Evolutionary conservation across 2,329 filamentous ascomycete genomes (phyloP), one percentile per base, ranked within the genome.

Genomic region (Ophiostoma sp.): DNA sequence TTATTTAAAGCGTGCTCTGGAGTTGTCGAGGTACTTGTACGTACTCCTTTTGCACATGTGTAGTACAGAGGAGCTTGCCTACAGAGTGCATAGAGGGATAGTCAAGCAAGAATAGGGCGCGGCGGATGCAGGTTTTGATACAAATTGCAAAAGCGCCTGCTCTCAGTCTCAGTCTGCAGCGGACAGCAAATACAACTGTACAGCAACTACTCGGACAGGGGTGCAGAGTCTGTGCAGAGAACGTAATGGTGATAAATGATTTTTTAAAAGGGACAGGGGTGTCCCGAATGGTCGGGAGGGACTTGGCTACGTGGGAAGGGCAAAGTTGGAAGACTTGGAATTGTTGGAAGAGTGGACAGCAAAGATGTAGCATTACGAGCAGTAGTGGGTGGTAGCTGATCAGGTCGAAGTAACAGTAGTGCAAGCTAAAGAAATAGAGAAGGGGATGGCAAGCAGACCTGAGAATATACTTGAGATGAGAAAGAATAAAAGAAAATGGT

Each of bases 241-340:
- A 62, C 27, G 27, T 62, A 11, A 48, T 66, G 44, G 62, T 27
- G 52, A 57, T 8, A 33, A 31, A 35, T 54, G 11, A 17, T 15
- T 17, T 31, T 33, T 33, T 33, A 7, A 62, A 27, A 15, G 13
- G 57, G 27, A 62, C 57, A 62, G 57, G 57, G 57, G 57, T 62
- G 57, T 57, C 57, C 57, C 57, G 27, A 62, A 33, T 62, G 23
- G 57, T 62, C 57, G 57, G 57, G 57, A 62, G 57, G 35, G 57
- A 33, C 57, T 62, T 23, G 52, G 52, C 52, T 57, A 27, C 52
- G 52, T 27, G 52, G 52, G 52, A 57, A 57, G 52, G 23, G 57
- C 57, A 31, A 62, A 62, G 57, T 62, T 62, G 57, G 57, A 68
- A 64, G 60, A 39, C 41, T 27, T 57, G 52, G 52, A 57, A 57